These are phyloP conservation scores for Saccharomyces paradoxus DNA, from an alignment of 805 yeast genomes.

Conservation along the genomic window DNA sequence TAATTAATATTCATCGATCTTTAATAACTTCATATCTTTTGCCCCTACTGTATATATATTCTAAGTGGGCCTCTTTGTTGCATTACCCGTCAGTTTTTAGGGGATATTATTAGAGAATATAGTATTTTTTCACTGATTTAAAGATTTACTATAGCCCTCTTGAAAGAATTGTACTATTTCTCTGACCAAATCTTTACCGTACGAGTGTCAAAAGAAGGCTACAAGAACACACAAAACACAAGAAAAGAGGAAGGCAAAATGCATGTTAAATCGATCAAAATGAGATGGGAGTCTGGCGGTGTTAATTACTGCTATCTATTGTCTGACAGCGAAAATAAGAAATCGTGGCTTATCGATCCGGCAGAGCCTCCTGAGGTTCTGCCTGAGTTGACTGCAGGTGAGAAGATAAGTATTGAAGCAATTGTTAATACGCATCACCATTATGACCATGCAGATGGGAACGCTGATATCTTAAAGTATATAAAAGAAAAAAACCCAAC, in stretches of 20 bases:
- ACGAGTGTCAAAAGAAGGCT: background rate
- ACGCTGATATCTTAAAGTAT: constrained; percentile 32
- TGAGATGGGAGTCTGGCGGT: constrained; percentile 93
- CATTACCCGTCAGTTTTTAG: background rate
- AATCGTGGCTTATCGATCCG: constrained; percentile 85
- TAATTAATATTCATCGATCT: background rate
- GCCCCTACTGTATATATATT: background rate
- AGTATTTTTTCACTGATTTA: background rate
- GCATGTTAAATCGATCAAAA: constrained; percentile 77
- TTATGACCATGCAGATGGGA: constrained; percentile 90
- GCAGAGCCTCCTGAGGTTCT: constrained; percentile 73
- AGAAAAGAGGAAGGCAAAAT: constrained; percentile 39
- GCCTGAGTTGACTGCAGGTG: constrained; percentile 36
- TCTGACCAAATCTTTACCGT: background rate
- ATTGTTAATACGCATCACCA: constrained; percentile 96
- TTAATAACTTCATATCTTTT: background rate
- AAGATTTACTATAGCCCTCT: background rate
- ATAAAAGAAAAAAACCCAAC: constrained; percentile 23
- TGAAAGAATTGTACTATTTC: background rate
- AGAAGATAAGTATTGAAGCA: constrained; percentile 47
- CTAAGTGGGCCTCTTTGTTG: background rate
- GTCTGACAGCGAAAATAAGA: constrained; percentile 47
- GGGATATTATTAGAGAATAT: background rate
- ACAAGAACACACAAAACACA: background rate
- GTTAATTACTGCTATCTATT: constrained; percentile 75